These are phyloP conservation scores for Rubus idaeus DNA, from an alignment of 306 rosid genomes.

Conservation along the genomic window DNA sequence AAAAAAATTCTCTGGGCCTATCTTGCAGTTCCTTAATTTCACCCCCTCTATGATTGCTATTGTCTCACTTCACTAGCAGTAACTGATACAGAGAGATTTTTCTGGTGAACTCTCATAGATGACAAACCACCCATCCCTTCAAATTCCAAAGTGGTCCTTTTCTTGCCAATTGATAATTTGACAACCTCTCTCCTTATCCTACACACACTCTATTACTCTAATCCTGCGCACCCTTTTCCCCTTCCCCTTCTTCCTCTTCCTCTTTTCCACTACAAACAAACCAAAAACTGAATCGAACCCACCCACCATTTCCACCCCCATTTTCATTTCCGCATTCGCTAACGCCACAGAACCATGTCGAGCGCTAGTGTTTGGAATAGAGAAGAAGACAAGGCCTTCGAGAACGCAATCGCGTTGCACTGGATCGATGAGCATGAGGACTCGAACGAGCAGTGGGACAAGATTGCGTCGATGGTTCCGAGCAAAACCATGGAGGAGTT, in stretches of 20 bases:
- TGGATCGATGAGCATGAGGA: slow-evolving; percentile 64
- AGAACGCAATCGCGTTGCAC: slow-evolving; percentile 83
- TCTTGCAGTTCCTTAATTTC: slow-evolving; percentile 20
- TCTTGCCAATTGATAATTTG: slow-evolving; percentile 52
- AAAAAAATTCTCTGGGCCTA: slow-evolving; percentile 37
- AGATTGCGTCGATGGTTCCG: slow-evolving; percentile 73
- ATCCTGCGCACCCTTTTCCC: slow-evolving; percentile 59
- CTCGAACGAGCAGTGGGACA: slow-evolving; percentile 72
- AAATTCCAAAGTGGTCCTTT: slow-evolving; percentile 79
- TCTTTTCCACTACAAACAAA: slow-evolving; percentile 27
- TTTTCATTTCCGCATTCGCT: slow-evolving; percentile 10
- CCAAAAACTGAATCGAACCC: slow-evolving; percentile 29
- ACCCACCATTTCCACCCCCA: slow-evolving; percentile 38
- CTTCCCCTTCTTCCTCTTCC: not conserved
- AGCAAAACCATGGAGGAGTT: slow-evolving; percentile 67
- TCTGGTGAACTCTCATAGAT: slow-evolving; percentile 27
- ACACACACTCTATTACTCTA: slow-evolving; percentile 50
- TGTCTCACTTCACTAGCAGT: slow-evolving; percentile 26
- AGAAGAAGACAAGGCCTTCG: slow-evolving; percentile 91
- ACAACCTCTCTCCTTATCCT: slow-evolving; percentile 61
- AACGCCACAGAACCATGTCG: slow-evolving; percentile 49
- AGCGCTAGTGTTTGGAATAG: slow-evolving; percentile 65
- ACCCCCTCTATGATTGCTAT: slow-evolving; percentile 44
- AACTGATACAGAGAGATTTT: slow-evolving; percentile 18
- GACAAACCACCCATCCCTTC: slow-evolving; percentile 78